A percentile compares a stretch with the other conserved stretches of the same genome.
phyloP scores from a whole-genome alignment of 2,329 filamentous ascomycete species.

The Endocalyx cinctus region DNA sequence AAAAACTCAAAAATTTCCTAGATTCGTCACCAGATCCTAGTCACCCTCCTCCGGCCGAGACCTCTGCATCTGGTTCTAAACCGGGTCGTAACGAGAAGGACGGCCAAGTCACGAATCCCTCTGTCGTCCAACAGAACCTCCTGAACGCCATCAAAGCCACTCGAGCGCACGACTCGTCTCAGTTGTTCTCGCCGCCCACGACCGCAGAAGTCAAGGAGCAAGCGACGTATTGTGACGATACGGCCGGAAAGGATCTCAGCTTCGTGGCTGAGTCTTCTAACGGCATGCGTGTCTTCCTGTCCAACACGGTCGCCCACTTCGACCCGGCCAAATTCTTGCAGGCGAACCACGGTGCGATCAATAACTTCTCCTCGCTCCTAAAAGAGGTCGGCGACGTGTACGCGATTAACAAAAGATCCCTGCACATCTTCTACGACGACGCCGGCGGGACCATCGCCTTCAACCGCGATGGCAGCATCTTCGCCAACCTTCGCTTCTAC shows the following conservation, averaged over 20 bases:
- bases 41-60: conserved; percentile 12
- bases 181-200: conserved; percentile 67
- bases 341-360: conserved; percentile 57
- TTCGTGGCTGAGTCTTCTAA: conserved; percentile 66
- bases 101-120: conserved; percentile 55
- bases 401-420: conserved; percentile 57
- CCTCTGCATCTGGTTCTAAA: conserved; percentile 15
- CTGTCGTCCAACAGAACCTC: conserved; percentile 64
- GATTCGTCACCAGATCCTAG: conserved; percentile 21
- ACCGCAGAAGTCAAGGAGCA: conserved; percentile 75
- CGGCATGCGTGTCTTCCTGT: conserved; percentile 70
- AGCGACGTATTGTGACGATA: conserved; percentile 79
- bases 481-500: conserved; percentile 91
- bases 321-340: conserved; percentile 55
- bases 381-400: conserved; percentile 70
- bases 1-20: conserved; percentile 43
- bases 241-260: conserved; percentile 66
- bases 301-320: conserved; percentile 43
- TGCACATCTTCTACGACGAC: conserved; percentile 87
- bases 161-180: conserved; percentile 68
- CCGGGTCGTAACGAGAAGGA: conserved; percentile 28
- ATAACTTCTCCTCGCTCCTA: conserved; percentile 65
- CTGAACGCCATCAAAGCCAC: conserved; percentile 75
- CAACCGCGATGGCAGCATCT: conserved; percentile 80
- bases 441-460: conserved; percentile 83